phyloP scores from a whole-genome alignment of 495 filamentous ascomycete genomes.

The Penicillium salamii region DNA sequence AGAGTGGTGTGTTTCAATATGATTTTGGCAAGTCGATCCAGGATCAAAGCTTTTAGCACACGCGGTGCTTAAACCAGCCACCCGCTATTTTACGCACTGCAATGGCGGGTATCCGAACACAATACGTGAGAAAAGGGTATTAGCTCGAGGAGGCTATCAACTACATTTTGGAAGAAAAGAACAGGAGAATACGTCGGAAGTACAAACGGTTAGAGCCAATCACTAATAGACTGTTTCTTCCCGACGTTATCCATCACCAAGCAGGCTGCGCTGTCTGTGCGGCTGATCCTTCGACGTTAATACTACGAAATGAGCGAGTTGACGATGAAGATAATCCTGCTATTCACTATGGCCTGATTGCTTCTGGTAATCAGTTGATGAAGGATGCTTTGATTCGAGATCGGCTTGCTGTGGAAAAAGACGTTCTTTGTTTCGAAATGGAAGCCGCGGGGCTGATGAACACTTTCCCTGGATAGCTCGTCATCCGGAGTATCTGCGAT shows the following conservation, averaged over 20 bases:
- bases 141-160: conserved; percentile 19
- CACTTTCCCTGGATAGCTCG: conserved; percentile 31
- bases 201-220: conserved; percentile 22
- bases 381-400: conserved; percentile 26
- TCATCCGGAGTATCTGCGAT: conserved; percentile 36
- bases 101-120: conserved; percentile 11
- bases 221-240: conserved; percentile 34
- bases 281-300: not conserved
- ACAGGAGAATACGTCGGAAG: conserved; percentile 19
- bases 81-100: conserved; percentile 19
- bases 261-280: conserved; percentile 7
- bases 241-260: conserved; percentile 20
- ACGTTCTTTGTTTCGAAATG: conserved; percentile 39
- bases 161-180: conserved; percentile 12
- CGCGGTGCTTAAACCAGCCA: conserved; percentile 33
- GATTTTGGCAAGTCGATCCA: conserved; percentile 32
- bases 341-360: conserved; percentile 29
- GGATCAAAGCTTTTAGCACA: conserved; percentile 14
- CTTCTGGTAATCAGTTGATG: conserved; percentile 24
- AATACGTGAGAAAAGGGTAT: conserved; percentile 17
- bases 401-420: conserved; percentile 24
- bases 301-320: not conserved
- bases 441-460: conserved; percentile 42
- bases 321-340: conserved; percentile 11
- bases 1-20: conserved; percentile 38